Base-by-base conservation (phyloP, 306 rosid genomes). In the Carpinus fangiana region DNA sequence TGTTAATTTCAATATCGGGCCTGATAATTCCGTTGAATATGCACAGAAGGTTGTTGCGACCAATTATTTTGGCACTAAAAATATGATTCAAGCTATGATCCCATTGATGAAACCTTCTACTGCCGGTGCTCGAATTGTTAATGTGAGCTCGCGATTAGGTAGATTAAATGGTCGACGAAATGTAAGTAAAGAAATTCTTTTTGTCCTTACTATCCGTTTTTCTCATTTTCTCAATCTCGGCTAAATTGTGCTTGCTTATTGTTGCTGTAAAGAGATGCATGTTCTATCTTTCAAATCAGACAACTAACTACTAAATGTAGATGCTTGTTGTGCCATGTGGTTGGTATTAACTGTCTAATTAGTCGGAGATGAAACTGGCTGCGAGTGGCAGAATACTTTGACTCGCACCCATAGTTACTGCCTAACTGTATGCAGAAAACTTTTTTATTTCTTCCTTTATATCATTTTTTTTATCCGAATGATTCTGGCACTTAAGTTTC, bases 71-170 rank as follows among this genome's bases (percentile, higher is more conserved):
- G 97, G 98, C 67, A 88, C 90, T 46, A 92, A 92, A 59, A 89
- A 82, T 45, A 87, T 94, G 94, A 89, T 84, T 26, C 82, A 87
- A 84, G 96, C 97, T 46, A 86, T 94, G 94, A 83, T 92, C 74
- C 98, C 97, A 50, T 82, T 94, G 87, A 89, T 94, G 96, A 94
- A 92, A 74, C 76, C 91, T 43, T 92, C 96, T 8, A 2, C 84
- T 47, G 86, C 86, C 13, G 96, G 96, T 52, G 94, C 80, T 21
- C 94, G 93, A 16, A 92, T 94, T 76, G 94, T 94, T 61, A 94
- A 87, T 79, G 93, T 94, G 81, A 94, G 94, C 89, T 88, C 98
- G 0, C 89, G 97, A 65, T 83, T 92, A 69, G 98, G 92, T 51
- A 86, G 97, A 81, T 75, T 92, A 76, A 90, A 92, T 52, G 97